Base-by-base conservation (phyloP, 108 stramenopile genomes). In the Aurantiochytrium sp. region DNA sequence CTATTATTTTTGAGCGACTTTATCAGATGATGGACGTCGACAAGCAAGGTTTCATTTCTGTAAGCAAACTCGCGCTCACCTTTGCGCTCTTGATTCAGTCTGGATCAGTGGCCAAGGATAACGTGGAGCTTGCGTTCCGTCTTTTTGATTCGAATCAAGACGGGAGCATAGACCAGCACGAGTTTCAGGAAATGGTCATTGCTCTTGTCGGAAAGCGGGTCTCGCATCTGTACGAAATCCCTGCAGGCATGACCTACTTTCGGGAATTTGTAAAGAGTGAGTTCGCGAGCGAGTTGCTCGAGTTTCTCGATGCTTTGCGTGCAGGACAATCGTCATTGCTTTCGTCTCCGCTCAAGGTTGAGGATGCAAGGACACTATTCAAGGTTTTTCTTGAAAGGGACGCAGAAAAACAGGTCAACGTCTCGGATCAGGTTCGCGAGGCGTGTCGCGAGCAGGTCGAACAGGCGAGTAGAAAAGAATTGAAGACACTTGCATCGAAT, bases 111-210 rank as follows among this genome's bases (percentile, higher is more conserved):
- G 76, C 76, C 12, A 21, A 47, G n/a, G 76, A 83, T 23, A 83
- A 83, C 4, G 76, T 83, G n/a, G 76, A 83, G 76, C 76, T 83
- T 6, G 76, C 76, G 19, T 83, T 83, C 49, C 76, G 76, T 55
- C 51, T 83, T 21, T 83, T 83, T 83, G 76, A 83, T 23, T 47
- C 76, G n/a, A 53, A 83, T 23, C 76, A 83, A 47, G 76, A 83
- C 51, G 76, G 18, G 12, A 83, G 51, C 49, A 83, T 83, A 6
- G 45, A 47, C 4, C 45, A 83, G 28, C n/a, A 53, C 12, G 49
- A 83, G 76, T 83, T 83, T 12, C 45, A 83, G n/a, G 45, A 53
- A 0, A 83, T 83, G 76, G 28, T 83, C n/a, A 53, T 53, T 83
- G 45, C 76, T 12, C 76, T 83, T 12, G 25, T 83, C 10, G 76